Evolutionary conservation across 2,329 filamentous ascomycete genomes (phyloP), one percentile per base, ranked within the genome.

Genomic region (Saccharata proteae): DNA sequence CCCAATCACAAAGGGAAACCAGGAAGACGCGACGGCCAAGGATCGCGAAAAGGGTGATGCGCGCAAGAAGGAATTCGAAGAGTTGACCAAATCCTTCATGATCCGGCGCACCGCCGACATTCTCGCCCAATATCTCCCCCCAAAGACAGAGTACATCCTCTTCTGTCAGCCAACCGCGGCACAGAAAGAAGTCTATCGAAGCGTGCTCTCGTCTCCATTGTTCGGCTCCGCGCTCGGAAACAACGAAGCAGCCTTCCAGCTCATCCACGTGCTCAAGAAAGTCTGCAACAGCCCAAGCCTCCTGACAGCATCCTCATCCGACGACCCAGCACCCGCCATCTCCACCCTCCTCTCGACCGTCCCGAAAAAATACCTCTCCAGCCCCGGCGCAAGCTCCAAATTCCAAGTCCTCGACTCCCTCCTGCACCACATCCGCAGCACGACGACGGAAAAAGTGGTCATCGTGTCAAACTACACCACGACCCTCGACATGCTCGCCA

Each of bases 391-490:
- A 2, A 78, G 74, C 38, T 67, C 69, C 16, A 83, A 83, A 46
- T 59, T 82, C 14, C 67, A 74, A 25, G 69, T 80, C 2, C 60
- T 83, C 3, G 76, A 82, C 45, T 65, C 69, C 31, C 59, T 83
- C 6, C 55, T 83, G 2, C 66, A 76, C 41, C 64, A 63, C 8
- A 64, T 83, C 15, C 67, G 65, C 29, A 66, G 60, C 2, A 70
- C 62, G 0, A 80, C 77, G 0, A 57, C 65, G 1, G 78, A 83
- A 44, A 83, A 82, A 44, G 69, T 83, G 15, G 75, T 83, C 7
- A 62, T 83, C 6, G 76, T 83, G n/a, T 81, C 77, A 13, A 81
- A 82, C 46, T 82, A 80, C 48, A 83, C 78, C 0, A 72, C 74
- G 7, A 83, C 78, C 0, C 64, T 83, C 7, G 74, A 79, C 42